These are phyloP conservation scores for Haplosporangium sp. DNA, from an alignment of 371 early-diverging fungal genomes.

Conservation along the genomic window DNA sequence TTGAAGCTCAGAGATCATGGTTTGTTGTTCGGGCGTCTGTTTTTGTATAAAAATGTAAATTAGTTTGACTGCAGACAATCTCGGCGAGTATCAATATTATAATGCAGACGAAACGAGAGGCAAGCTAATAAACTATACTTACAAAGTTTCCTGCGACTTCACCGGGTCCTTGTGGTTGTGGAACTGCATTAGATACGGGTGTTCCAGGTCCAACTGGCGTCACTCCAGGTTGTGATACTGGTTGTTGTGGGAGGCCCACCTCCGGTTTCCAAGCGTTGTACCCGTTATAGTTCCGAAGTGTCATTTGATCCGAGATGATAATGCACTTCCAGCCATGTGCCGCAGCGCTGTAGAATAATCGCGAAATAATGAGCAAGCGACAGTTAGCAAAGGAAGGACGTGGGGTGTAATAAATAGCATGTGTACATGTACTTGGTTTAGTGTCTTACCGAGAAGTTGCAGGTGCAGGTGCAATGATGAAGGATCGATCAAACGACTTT, in stretches of 20 bases:
- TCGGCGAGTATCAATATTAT: background rate
- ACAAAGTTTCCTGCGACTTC: no score
- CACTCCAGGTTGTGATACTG: background rate
- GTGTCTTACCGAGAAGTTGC: constrained; percentile 19
- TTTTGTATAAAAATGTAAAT: no score
- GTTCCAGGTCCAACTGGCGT: no score
- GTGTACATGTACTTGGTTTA: background rate
- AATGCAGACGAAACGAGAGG: background rate
- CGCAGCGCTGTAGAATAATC: constrained; percentile 1
- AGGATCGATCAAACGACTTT: constrained; percentile 35
- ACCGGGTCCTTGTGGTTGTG: no score
- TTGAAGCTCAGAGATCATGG: constrained; percentile 22
- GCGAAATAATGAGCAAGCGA: background rate
- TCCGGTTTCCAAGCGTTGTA: constrained; percentile 29
- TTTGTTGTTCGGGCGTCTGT: constrained; percentile 31
- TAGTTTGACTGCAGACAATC: background rate
- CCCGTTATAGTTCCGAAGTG: constrained; percentile 21
- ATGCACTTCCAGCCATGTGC: constrained; percentile 30
- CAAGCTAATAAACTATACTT: no score
- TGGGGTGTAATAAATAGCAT: no score
- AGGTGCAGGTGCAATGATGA: constrained; percentile 35
- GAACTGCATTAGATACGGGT: no score
- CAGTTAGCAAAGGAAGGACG: no score
- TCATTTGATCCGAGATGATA: constrained; percentile 31
- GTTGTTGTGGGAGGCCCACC: background rate